Conservation (phyloP, 2,329 filamentous ascomycete species). For the Passalora sequoiae region DNA sequence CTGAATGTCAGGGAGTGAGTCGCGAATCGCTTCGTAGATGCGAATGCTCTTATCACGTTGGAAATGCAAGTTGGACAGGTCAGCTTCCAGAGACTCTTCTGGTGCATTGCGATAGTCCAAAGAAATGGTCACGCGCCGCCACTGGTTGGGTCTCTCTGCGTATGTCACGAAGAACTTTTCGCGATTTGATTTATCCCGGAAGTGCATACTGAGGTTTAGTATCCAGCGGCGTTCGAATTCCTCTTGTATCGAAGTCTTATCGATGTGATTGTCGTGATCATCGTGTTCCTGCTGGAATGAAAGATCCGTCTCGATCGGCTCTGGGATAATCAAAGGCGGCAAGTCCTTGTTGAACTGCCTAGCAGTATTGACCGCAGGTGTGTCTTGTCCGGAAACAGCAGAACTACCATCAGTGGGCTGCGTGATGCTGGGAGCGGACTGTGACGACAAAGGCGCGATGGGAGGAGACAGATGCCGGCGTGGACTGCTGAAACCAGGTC, state of each 20-base stretch:
- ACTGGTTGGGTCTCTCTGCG: conserved; percentile 69
- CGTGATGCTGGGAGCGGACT: conserved; percentile 37
- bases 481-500: conserved; percentile 33
- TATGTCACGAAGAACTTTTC: conserved; percentile 99
- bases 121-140: conserved; percentile 87
- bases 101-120: conserved; percentile 83
- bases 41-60: conserved; percentile 89
- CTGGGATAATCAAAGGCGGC: conserved; percentile 23
- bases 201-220: conserved; percentile 96
- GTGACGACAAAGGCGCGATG: conserved; percentile 34
- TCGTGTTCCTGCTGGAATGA: conserved; percentile 27
- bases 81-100: conserved; percentile 75
- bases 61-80: conserved; percentile 69
- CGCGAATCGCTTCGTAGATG: conserved; percentile 91
- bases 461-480: conserved; percentile 43
- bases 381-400: conserved; percentile 4
- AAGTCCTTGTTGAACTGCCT: conserved; percentile 15
- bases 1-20: conserved; percentile 86
- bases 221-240: conserved; percentile 86
- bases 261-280: conserved; percentile 34
- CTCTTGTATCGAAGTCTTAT: conserved; percentile 63
- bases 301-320: conserved; percentile 7
- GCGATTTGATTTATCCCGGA: conserved; percentile 81
- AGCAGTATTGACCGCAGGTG: conserved; percentile 3
- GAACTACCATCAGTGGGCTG: conserved; percentile 6